Conservation (phyloP, 78 protist genomes). For the Cavenderia fasciculata region DNA sequence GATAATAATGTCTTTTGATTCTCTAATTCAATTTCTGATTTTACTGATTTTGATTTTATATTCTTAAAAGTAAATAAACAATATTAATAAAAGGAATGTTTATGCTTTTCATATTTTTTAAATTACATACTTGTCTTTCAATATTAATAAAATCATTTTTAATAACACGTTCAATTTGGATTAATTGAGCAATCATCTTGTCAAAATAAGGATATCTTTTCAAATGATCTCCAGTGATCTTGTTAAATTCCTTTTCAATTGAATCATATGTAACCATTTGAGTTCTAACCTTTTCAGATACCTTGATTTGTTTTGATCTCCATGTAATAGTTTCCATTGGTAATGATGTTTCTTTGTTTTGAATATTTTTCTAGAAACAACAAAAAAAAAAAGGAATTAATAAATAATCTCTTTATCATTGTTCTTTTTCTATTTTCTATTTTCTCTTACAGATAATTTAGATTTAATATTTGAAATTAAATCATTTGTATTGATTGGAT, state of each 20-base stretch:
- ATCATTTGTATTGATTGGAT: no score
- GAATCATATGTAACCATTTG: not conserved
- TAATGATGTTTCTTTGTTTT: no score
- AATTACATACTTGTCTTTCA: not conserved
- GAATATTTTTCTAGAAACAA: no score
- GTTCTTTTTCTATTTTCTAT: no score
- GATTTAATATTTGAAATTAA: no score
- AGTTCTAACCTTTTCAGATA: conserved; percentile 15
- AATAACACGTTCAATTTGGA: conserved; percentile 29
- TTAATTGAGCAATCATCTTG: conserved; percentile 18
- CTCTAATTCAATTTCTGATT: conserved; percentile 53
- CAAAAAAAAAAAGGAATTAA: no score
- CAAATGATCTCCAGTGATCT: not conserved
- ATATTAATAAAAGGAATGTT: not conserved
- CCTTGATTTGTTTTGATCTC: conserved; percentile 20
- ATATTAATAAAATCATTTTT: conserved; percentile 9
- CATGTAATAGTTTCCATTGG: conserved; percentile 20
- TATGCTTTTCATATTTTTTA: not conserved
- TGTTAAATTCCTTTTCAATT: not conserved
- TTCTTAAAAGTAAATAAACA: not conserved
- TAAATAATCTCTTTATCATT: no score
- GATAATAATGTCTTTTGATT: not conserved
- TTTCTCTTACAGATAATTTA: no score
- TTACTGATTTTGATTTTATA: conserved; percentile 39
- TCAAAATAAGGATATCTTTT: conserved; percentile 2